Conservation (phyloP, 441 rosid genomes). For the Mallotus japonicus region DNA sequence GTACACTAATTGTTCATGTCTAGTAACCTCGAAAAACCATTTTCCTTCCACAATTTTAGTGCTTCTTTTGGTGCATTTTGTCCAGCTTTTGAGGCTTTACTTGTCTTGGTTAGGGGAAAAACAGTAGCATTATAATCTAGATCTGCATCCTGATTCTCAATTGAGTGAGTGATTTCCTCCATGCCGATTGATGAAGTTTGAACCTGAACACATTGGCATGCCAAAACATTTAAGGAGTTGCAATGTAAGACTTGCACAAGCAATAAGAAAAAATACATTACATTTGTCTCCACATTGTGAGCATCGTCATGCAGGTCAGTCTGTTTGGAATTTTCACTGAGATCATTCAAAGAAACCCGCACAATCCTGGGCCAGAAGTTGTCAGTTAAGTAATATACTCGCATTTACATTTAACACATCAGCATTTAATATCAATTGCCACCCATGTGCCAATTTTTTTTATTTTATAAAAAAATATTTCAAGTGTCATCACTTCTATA, state of each 20-base stretch:
- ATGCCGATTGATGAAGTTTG: constrained; percentile 39
- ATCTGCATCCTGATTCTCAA: constrained; percentile 39
- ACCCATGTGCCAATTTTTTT: not conserved
- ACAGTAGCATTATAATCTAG: constrained; percentile 25
- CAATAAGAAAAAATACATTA: constrained; percentile 25
- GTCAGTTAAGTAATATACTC: not conserved
- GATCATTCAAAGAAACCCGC: constrained; percentile 58
- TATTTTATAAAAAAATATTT: not conserved
- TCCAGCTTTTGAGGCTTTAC: constrained; percentile 68
- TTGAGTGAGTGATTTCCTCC: constrained; percentile 39
- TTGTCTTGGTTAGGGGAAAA: constrained; percentile 32
- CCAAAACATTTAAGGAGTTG: constrained; percentile 18
- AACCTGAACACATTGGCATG: constrained; percentile 32
- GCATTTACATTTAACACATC: not conserved
- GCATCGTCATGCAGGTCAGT: constrained; percentile 31
- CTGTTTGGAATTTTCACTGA: constrained; percentile 40
- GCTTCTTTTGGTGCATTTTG: constrained; percentile 63
- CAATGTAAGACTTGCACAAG: constrained; percentile 1
- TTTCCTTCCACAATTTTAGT: constrained; percentile 64
- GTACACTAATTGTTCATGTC: constrained; percentile 10
- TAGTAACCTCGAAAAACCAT: constrained; percentile 81
- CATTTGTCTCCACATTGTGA: constrained; percentile 36
- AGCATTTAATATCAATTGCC: too few relatives aligned
- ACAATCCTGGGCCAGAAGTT: constrained; percentile 49
- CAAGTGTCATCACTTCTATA: not conserved